Evolutionary conservation across 73 alveolate genomes (phyloP).

Genomic region (Paramecium bursaria): DNA sequence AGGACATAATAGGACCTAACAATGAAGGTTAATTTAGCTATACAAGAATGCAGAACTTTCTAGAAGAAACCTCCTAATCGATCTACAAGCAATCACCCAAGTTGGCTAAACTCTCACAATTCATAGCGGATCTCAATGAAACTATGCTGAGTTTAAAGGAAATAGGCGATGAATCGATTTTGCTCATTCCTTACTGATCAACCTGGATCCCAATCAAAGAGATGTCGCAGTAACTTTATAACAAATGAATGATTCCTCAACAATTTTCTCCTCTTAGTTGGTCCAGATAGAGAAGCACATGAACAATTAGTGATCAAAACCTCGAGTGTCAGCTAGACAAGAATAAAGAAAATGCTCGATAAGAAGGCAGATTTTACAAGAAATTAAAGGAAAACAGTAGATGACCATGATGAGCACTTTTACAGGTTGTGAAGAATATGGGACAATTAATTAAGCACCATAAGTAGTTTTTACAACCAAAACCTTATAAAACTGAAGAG

Average conservation of each 20-base stretch:
- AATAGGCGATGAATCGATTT: slow-evolving; percentile 52
- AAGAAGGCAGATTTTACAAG: slow-evolving; percentile 52
- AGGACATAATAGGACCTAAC: slow-evolving; percentile 46
- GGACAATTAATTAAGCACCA: slow-evolving; percentile 53
- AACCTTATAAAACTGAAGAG: slow-evolving; percentile 55
- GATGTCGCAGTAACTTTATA: neutral
- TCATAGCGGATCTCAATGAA: slow-evolving; percentile 42
- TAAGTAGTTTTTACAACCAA: slow-evolving; percentile 38
- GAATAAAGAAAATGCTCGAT: slow-evolving; percentile 49
- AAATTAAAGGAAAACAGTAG: slow-evolving; percentile 44
- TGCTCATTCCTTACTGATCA: slow-evolving; percentile 25
- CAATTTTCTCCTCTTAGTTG: slow-evolving; percentile 14
- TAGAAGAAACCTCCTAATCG: slow-evolving; percentile 43
- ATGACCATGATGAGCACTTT: slow-evolving; percentile 51
- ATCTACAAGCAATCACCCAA: slow-evolving; percentile 39
- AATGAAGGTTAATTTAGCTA: slow-evolving; percentile 56
- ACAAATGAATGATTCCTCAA: neutral
- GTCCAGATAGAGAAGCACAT: slow-evolving; percentile 3
- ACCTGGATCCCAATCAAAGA: slow-evolving; percentile 49
- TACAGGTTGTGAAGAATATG: slow-evolving; percentile 45
- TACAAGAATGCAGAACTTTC: slow-evolving; percentile 53
- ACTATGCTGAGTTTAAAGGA: slow-evolving; percentile 37
- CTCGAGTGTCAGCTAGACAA: slow-evolving; percentile 2
- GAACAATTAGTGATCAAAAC: slow-evolving; percentile 14
- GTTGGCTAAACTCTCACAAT: neutral